These are phyloP conservation scores for Xerocomus potaroensis DNA, from an alignment of 768 basidiomycete species.

Conservation along the genomic window DNA sequence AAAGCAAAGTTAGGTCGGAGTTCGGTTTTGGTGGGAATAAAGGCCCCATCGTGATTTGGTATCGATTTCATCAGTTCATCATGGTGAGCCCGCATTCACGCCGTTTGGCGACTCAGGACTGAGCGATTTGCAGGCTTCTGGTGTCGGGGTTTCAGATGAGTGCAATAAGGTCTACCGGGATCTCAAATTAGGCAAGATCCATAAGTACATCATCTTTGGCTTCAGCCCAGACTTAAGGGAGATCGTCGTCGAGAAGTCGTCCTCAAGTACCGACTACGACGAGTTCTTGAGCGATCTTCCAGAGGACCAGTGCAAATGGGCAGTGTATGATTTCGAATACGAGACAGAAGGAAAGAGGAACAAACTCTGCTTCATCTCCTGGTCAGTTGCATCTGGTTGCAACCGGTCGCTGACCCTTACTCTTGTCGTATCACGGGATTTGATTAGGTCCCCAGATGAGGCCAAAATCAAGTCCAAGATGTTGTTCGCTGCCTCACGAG, in stretches of 20 bases:
- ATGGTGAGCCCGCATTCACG: conserved; percentile 26
- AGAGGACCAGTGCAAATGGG: conserved; percentile 72
- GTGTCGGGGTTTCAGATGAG: conserved; percentile 45
- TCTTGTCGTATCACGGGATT: neutral
- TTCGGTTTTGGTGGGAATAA: conserved; percentile 3
- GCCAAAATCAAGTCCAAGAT: conserved; percentile 91
- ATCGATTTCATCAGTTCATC: conserved; percentile 26
- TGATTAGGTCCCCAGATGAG: conserved; percentile 75
- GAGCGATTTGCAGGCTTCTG: conserved; percentile 25
- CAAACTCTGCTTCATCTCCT: conserved; percentile 83
- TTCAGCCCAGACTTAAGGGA: conserved; percentile 56
- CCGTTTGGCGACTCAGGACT: neutral
- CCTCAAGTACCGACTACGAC: conserved; percentile 54
- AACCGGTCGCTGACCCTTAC: neutral
- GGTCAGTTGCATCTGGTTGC: conserved; percentile 53
- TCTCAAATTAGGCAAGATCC: conserved; percentile 42
- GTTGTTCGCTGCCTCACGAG: conserved; percentile 89
- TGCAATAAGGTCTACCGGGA: conserved; percentile 37
- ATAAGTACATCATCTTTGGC: conserved; percentile 83
- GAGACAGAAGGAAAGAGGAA: conserved; percentile 75
- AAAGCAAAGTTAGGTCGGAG: conserved; percentile 27
- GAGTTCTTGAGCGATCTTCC: conserved; percentile 73
- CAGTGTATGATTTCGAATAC: conserved; percentile 87
- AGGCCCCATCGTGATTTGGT: conserved; percentile 21
- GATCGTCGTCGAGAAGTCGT: conserved; percentile 73